Evolutionary conservation across 1,284 basidiomycete genomes (phyloP).

Genomic region (Sporisorium scitamineum): DNA sequence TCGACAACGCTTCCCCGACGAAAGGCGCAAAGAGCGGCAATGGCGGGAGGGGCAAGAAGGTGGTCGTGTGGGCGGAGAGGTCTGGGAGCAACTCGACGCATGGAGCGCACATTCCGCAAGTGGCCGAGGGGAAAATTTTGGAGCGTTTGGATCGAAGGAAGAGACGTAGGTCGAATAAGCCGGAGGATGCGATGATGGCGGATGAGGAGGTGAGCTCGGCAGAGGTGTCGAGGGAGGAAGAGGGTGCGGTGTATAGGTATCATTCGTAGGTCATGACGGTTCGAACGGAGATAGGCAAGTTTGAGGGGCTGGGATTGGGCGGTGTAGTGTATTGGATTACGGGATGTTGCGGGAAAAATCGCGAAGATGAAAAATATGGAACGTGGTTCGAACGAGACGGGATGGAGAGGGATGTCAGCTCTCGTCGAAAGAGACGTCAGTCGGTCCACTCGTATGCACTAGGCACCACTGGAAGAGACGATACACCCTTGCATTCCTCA

Average conservation of each 20-base stretch:
- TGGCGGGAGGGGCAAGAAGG: conserved; percentile 9
- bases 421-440: no score
- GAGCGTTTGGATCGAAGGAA: conserved; percentile 29
- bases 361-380: no score
- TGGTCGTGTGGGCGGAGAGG: conserved; percentile 23
- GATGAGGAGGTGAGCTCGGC: conserved; percentile 3
- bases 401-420: no score
- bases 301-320: background rate
- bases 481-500: no score
- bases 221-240: conserved; percentile 4
- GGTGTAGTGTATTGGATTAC: background rate
- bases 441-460: no score
- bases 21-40: background rate
- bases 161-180: conserved; percentile 4
- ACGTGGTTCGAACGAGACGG: no score
- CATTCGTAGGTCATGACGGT: conserved; percentile 11
- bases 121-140: conserved; percentile 9
- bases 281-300: background rate
- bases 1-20: background rate
- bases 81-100: background rate
- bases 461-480: no score
- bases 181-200: background rate
- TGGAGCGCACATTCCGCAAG: background rate
- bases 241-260: conserved; percentile 2
- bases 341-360: no score